These are phyloP conservation scores for Amanita pallidorosea DNA, from an alignment of 768 basidiomycete genomes.

Conservation along the genomic window DNA sequence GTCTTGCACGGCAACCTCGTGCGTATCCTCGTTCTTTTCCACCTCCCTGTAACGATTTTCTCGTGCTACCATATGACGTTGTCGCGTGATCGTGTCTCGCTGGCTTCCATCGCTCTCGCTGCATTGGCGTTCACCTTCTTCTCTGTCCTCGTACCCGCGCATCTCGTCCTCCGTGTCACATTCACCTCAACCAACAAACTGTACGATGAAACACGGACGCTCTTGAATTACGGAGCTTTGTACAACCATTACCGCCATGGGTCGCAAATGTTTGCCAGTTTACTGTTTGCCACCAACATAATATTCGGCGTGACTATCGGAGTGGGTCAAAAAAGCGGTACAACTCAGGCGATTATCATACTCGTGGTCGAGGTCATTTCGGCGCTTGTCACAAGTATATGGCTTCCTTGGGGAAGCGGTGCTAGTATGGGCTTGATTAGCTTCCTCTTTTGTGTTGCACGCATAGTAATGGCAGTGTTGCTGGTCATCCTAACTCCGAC, in stretches of 20 bases:
- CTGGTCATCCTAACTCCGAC: constrained; percentile 84
- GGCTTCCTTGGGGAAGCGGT: constrained; percentile 95
- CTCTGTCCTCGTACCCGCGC: constrained; percentile 65
- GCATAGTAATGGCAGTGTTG: constrained; percentile 84
- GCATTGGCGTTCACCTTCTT: constrained; percentile 72
- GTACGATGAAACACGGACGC: constrained; percentile 89
- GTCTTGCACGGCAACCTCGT: constrained; percentile 86
- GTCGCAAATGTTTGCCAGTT: constrained; percentile 77
- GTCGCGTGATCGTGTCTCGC: constrained; percentile 35
- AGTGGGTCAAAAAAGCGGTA: constrained; percentile 82
- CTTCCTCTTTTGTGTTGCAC: constrained; percentile 84
- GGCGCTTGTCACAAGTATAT: constrained; percentile 82
- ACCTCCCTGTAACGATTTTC: constrained; percentile 89
- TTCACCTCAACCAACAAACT: constrained; percentile 80
- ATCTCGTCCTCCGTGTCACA: constrained; percentile 69
- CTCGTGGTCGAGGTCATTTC: constrained; percentile 81
- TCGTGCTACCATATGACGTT: constrained; percentile 79
- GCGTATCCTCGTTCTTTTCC: constrained; percentile 84
- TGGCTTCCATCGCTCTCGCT: constrained; percentile 65
- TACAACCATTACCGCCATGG: constrained; percentile 94
- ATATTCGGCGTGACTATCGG: constrained; percentile 80
- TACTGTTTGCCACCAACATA: constrained; percentile 76
- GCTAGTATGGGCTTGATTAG: constrained; percentile 95
- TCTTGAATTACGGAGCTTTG: constrained; percentile 82
- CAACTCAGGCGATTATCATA: constrained; percentile 84